Evolutionary conservation across 192 early-diverging fungal species (phyloP).

Genomic region (Obelidium mucronatum): DNA sequence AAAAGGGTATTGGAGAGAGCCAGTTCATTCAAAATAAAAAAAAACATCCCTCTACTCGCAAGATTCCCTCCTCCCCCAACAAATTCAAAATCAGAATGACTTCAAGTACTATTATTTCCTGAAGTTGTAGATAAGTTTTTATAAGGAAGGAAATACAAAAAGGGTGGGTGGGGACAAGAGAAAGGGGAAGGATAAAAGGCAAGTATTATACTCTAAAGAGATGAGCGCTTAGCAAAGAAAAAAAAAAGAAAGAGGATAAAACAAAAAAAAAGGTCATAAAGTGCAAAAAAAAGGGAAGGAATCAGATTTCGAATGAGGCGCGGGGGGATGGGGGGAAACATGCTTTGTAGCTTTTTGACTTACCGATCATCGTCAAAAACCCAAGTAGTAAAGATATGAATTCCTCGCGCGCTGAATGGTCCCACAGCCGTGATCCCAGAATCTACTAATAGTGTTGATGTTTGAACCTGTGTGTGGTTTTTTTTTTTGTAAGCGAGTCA

Average conservation of each 20-base stretch:
- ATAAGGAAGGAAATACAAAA: background rate
- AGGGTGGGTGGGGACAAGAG: background rate
- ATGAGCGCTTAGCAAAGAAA: background rate
- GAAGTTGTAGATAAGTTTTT: too few species aligned
- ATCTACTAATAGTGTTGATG: background rate
- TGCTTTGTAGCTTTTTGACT: too few species aligned
- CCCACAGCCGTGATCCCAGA: conserved; percentile 6
- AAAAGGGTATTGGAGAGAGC: too few species aligned
- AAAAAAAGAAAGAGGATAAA: background rate
- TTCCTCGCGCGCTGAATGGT: conserved; percentile 11
- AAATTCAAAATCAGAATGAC: background rate
- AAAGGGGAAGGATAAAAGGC: background rate
- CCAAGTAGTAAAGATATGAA: conserved; percentile 29
- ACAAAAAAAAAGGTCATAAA: too few species aligned
- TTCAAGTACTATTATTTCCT: background rate
- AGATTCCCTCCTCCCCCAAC: background rate
- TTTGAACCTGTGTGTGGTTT: too few species aligned
- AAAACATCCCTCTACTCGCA: too few species aligned
- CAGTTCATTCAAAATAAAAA: too few species aligned
- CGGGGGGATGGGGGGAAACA: too few species aligned
- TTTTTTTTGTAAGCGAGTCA: background rate
- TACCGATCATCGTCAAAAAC: conserved; percentile 31
- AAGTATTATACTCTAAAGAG: background rate
- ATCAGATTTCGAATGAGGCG: too few species aligned
- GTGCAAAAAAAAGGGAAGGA: too few species aligned